phyloP scores from a whole-genome alignment of 164 flowering plant genomes.

The Vitis cinerea region DNA sequence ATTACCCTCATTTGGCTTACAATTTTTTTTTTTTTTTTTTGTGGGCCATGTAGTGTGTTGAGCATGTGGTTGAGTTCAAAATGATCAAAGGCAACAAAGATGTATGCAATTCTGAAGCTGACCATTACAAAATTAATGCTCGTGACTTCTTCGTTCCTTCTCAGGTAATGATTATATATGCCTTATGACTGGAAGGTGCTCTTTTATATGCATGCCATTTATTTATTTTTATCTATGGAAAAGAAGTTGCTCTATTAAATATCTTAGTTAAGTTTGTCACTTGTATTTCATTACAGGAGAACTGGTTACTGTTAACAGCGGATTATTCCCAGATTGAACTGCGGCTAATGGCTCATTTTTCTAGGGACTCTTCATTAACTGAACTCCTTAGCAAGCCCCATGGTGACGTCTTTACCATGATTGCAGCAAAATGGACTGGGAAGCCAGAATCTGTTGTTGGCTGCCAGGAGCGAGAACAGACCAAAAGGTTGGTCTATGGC shows the following conservation, averaged over 20 bases:
- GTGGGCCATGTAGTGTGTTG: slow-evolving; percentile 68
- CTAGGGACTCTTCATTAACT: slow-evolving; percentile 67
- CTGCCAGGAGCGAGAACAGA: slow-evolving; percentile 75
- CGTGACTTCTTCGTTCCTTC: slow-evolving; percentile 85
- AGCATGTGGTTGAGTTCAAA: slow-evolving; percentile 72
- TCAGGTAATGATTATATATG: slow-evolving; percentile 47
- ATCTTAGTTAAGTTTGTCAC: not conserved
- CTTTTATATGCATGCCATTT: not conserved
- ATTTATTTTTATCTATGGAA: not conserved
- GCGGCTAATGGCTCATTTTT: slow-evolving; percentile 98
- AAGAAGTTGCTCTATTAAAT: not conserved
- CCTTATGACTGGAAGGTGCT: not conserved
- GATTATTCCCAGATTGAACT: slow-evolving; percentile 98
- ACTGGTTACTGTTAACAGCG: slow-evolving; percentile 83
- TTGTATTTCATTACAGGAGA: slow-evolving; percentile 53
- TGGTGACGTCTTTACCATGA: slow-evolving; percentile 88
- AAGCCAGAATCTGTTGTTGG: slow-evolving; percentile 51
- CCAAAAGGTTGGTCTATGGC: slow-evolving; percentile 90
- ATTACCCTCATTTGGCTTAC: not conserved
- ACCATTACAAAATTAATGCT: slow-evolving; percentile 59
- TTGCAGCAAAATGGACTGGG: slow-evolving; percentile 90
- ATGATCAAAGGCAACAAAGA: slow-evolving; percentile 31
- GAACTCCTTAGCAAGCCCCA: slow-evolving; percentile 67
- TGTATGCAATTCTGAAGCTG: slow-evolving; percentile 28
- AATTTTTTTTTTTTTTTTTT: not conserved